These are phyloP conservation scores for Crithidia thermophila DNA, from an alignment of 208 protist genomes.

Conservation along the genomic window DNA sequence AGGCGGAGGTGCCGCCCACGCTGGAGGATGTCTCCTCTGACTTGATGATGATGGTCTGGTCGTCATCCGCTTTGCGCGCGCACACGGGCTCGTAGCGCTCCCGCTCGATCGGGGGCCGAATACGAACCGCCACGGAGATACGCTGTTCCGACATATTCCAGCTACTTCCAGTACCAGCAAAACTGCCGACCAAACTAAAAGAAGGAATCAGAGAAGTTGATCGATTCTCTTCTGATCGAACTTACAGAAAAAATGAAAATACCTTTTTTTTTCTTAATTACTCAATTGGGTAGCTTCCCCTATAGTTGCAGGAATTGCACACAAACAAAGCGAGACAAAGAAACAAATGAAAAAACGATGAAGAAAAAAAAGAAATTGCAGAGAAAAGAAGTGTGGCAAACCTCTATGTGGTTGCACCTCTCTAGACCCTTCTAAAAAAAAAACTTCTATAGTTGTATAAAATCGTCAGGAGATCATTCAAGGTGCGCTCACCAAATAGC, in stretches of 20 bases:
- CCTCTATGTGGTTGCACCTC: too few relatives aligned
- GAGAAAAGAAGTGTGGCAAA: not conserved
- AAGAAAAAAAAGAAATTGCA: not conserved
- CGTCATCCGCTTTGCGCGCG: slow-evolving; percentile 71
- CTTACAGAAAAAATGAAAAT: slow-evolving; percentile 16
- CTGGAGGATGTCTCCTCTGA: slow-evolving; percentile 50
- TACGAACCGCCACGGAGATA: slow-evolving; percentile 82
- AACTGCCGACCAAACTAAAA: too few relatives aligned
- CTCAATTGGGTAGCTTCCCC: not conserved
- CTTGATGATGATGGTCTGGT: slow-evolving; percentile 74
- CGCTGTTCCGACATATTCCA: slow-evolving; percentile 67
- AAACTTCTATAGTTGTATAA: too few relatives aligned
- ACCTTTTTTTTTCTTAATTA: not conserved
- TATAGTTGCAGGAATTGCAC: not conserved
- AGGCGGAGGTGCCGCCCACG: slow-evolving; percentile 40
- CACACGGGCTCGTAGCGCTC: slow-evolving; percentile 81
- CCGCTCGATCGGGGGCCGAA: slow-evolving; percentile 67
- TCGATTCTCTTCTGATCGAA: too few relatives aligned
- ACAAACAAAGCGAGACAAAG: not conserved
- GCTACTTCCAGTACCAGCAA: too few relatives aligned
- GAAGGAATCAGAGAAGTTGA: too few relatives aligned
- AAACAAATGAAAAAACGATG: not conserved
- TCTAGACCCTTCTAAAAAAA: too few relatives aligned
- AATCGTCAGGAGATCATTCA: too few relatives aligned
- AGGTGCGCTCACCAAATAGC: not conserved